phyloP scores from a whole-genome alignment of 805 yeast genomes.

The Diddensiella caesifluorescens region DNA sequence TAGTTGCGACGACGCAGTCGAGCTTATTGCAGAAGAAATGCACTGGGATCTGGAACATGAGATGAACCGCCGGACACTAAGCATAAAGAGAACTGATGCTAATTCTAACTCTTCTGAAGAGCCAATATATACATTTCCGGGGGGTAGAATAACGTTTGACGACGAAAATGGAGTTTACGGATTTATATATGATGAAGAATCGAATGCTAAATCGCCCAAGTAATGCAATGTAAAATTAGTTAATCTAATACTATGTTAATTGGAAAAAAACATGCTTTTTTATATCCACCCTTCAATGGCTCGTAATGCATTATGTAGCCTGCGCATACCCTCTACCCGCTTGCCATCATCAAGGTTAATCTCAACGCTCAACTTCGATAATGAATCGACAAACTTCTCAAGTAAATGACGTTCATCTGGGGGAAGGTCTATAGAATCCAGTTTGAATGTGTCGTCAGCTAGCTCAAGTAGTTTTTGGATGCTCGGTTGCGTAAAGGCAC shows the following conservation, averaged over 20 bases:
- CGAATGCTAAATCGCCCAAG: background rate
- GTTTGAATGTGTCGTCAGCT: slow-evolving; percentile 42
- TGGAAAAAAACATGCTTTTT: slow-evolving; percentile 1
- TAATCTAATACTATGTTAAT: slow-evolving; percentile 5
- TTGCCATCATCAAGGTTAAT: slow-evolving; percentile 82
- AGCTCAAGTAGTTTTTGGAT: slow-evolving; percentile 25
- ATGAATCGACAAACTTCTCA: slow-evolving; percentile 80
- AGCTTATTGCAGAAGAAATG: slow-evolving; percentile 52
- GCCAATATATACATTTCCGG: slow-evolving; percentile 16
- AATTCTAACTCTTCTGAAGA: background rate
- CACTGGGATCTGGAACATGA: slow-evolving; percentile 58
- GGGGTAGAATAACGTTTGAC: slow-evolving; percentile 23
- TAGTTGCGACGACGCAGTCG: slow-evolving; percentile 75
- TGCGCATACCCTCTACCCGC: slow-evolving; percentile 69
- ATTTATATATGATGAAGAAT: slow-evolving; percentile 13
- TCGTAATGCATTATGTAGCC: slow-evolving; percentile 72
- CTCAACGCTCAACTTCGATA: slow-evolving; percentile 81
- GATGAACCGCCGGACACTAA: slow-evolving; percentile 18
- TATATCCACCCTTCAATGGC: slow-evolving; percentile 77
- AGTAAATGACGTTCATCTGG: slow-evolving; percentile 69
- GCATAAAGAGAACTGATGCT: background rate
- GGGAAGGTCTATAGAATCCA: slow-evolving; percentile 67
- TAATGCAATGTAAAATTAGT: background rate
- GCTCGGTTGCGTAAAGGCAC: slow-evolving; percentile 22
- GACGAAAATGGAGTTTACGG: slow-evolving; percentile 25